A percentile compares a stretch with the other conserved stretches of the same genome.
phyloP scores from a whole-genome alignment of 352 stramenopile genomes.

The Halophytophthora batemanensis region DNA sequence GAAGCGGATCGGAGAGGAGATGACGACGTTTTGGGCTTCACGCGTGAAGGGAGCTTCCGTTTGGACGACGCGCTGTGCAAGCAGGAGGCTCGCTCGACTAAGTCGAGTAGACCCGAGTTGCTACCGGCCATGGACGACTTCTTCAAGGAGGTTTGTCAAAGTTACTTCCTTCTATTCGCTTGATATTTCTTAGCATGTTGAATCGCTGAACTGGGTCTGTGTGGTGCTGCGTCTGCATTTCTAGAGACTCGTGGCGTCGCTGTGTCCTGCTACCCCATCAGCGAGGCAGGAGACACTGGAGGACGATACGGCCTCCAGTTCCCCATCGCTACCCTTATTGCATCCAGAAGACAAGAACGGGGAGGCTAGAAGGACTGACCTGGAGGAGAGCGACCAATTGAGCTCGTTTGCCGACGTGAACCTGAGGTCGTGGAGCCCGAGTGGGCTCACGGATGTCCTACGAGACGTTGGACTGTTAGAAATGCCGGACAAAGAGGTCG shows the following conservation, averaged over 20 bases:
- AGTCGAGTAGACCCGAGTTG: neutral
- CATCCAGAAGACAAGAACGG: slow-evolving; percentile 23
- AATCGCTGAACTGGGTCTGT: neutral
- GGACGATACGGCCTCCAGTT: slow-evolving; percentile 1
- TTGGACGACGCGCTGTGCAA: slow-evolving; percentile 10
- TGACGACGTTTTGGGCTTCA: slow-evolving; percentile 7
- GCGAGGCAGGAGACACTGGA: slow-evolving; percentile 5
- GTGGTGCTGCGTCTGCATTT: neutral
- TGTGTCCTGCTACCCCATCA: slow-evolving; percentile 13
- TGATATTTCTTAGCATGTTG: neutral
- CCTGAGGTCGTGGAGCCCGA: slow-evolving; percentile 25
- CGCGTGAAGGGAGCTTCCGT: slow-evolving; percentile 19
- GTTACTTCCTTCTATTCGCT: neutral
- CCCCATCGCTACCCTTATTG: neutral
- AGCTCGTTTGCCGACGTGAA: slow-evolving; percentile 10
- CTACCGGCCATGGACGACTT: slow-evolving; percentile 31
- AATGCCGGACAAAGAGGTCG: slow-evolving; percentile 22
- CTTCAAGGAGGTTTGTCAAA: slow-evolving; percentile 39
- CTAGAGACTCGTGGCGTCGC: slow-evolving; percentile 35
- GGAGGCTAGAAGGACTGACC: slow-evolving; percentile 5
- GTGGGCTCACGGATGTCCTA: slow-evolving; percentile 26
- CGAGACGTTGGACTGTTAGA: slow-evolving; percentile 54
- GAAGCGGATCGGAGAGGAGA: slow-evolving; percentile 5
- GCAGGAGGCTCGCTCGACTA: neutral
- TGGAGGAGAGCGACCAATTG: slow-evolving; percentile 2